Evolutionary conservation across 768 basidiomycete genomes (phyloP), one percentile per base, ranked within the genome.

Genomic region (Cystobasidium ongulense): DNA sequence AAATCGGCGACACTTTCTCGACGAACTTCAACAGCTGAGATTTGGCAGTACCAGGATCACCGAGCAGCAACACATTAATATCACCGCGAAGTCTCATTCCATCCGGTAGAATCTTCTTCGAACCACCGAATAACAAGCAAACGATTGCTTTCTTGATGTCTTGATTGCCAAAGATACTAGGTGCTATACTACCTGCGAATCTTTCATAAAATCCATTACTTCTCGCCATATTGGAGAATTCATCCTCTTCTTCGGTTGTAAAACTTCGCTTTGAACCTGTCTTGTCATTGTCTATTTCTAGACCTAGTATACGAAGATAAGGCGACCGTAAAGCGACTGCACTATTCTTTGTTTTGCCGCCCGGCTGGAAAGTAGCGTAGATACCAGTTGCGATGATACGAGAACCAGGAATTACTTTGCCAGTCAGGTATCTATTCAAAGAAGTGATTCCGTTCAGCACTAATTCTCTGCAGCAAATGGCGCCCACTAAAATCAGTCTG

Each of bases 121-220:
- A 94, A 5, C 96, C 96, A 33, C 96, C 96, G 77, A 98, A 92
- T 7, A 99, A 84, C n/a, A 99, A 83, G 81, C 95, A 98, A 0
- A 90, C 87, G 62, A 99, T 92, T 3, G 96, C 92, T 77, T 97
- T 99, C 83, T 98, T 99, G 78, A 98, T 98, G 80, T 99, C 96
- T 33, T 91, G 83, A 81, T 90, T 93, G 43, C 96, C 96, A 79
- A 87, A 99, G 76, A 99, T 98, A 86, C 92, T 94, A 0, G 96
- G 96, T 1, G 89, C 96, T 25, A 99, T 94, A 79, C 92, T 94
- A 77, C 86, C 87, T 0, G 96, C 87, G 80, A 99, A 99, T 15
- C 89, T 86, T 80, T 98, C 95, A 78, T 96, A 98, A 79, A 98
- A 31, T 85, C 87, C 70, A 27, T 92, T 90, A 75, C 88, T 88